Evolutionary conservation across 208 protist genomes (phyloP).

Genomic region (Crithidia thermophila): DNA sequence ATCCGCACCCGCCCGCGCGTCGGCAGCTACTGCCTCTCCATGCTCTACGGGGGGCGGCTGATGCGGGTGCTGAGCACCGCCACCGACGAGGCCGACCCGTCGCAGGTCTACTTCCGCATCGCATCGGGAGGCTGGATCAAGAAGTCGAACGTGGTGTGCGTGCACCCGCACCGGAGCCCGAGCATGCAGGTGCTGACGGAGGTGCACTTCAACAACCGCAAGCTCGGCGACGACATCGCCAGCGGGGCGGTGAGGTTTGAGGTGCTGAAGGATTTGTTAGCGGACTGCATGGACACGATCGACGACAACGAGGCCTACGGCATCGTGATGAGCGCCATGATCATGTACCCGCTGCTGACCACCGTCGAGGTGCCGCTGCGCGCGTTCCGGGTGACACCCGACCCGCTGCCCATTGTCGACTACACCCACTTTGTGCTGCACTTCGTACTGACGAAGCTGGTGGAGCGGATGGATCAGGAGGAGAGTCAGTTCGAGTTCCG

Average conservation of each 20-base stretch:
- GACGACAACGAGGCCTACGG: conserved; percentile 70
- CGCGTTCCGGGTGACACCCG: conserved; percentile 14
- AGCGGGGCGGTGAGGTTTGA: conserved; percentile 21
- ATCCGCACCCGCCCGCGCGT: conserved; percentile 68
- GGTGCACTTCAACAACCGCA: conserved; percentile 28
- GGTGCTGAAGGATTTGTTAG: conserved; percentile 42
- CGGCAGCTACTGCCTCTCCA: conserved; percentile 58
- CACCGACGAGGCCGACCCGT: conserved; percentile 46
- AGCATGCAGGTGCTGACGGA: conserved; percentile 34
- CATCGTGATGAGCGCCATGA: conserved; percentile 67
- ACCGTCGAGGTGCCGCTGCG: conserved; percentile 17
- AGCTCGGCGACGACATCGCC: conserved; percentile 25
- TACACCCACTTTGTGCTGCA: conserved; percentile 68
- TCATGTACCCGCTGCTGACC: conserved; percentile 61
- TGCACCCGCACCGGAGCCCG: conserved; percentile 36
- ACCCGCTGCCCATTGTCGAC: conserved; percentile 36
- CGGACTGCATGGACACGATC: conserved; percentile 71
- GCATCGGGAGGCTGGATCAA: conserved; percentile 78
- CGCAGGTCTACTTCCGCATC: conserved; percentile 66
- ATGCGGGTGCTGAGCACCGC: conserved; percentile 72
- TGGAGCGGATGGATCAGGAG: conserved; percentile 41
- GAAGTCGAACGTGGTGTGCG: conserved; percentile 61
- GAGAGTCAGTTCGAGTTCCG: conserved; percentile 31
- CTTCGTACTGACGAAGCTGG: conserved; percentile 56
- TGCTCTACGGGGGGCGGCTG: conserved; percentile 63